A percentile compares a stretch with the other conserved stretches of the same genome.
Conservation (phyloP, 768 basidiomycete species). For the Boletales sp. region DNA sequence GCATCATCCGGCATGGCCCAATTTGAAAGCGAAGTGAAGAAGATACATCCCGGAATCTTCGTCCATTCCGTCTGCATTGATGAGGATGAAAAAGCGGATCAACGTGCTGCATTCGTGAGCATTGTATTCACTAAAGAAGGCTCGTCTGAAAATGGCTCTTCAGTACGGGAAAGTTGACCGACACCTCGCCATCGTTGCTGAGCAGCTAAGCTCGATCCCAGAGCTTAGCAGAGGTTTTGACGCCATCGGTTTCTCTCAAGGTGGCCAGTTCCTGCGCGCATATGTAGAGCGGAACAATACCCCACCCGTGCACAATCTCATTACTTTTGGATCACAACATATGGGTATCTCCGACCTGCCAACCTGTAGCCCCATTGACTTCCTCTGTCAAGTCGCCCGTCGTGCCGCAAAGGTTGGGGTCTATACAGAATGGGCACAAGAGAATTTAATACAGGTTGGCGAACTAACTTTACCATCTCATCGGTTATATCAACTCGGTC, state of each 20-base stretch:
- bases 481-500: background rate
- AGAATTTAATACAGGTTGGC: conserved; percentile 66
- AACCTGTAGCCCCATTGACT: conserved; percentile 56
- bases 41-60: conserved; percentile 71
- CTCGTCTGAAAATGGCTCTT: conserved; percentile 1
- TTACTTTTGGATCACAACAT: conserved; percentile 86
- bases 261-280: conserved; percentile 84
- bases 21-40: conserved; percentile 55
- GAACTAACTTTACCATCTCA: background rate
- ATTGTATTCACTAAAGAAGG: background rate
- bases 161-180: conserved; percentile 78
- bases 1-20: conserved; percentile 69
- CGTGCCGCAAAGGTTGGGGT: conserved; percentile 58
- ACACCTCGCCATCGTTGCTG: conserved; percentile 62
- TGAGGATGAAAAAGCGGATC: conserved; percentile 57
- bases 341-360: conserved; percentile 84
- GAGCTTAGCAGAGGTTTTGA: conserved; percentile 74
- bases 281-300: conserved; percentile 74
- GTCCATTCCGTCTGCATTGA: conserved; percentile 71
- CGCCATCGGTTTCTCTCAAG: conserved; percentile 88
- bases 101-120: conserved; percentile 71
- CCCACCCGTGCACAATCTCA: conserved; percentile 74
- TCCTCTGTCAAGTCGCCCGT: conserved; percentile 67
- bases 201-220: conserved; percentile 59
- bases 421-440: conserved; percentile 74